These are phyloP conservation scores for Leptographium wingfieldii DNA, from an alignment of 2,329 filamentous ascomycete species.

Conservation along the genomic window DNA sequence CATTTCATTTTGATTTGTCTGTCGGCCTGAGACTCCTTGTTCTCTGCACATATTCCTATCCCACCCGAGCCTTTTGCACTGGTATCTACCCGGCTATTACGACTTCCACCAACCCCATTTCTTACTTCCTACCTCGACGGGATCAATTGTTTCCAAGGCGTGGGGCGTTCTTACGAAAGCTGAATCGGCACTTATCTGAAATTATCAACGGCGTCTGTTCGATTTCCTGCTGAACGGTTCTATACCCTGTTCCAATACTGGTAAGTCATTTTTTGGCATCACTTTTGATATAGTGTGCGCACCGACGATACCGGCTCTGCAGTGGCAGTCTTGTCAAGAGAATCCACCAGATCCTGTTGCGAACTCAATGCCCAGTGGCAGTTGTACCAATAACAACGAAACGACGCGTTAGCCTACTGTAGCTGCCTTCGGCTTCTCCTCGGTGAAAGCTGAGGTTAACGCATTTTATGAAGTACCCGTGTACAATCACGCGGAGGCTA, in stretches of 20 bases:
- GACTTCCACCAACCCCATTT: not conserved
- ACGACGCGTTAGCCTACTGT: not conserved
- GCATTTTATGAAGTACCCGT: not conserved
- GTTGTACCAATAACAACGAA: not conserved
- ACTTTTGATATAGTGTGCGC: not conserved
- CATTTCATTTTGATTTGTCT: not conserved
- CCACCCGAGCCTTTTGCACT: not conserved
- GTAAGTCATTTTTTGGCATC: not conserved
- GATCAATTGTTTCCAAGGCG: constrained; percentile 6
- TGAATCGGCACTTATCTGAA: not conserved
- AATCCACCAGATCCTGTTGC: not conserved
- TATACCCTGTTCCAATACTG: constrained; percentile 5
- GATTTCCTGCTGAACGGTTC: constrained; percentile 1
- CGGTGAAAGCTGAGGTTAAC: not conserved
- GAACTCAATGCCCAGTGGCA: no score
- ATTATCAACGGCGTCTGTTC: constrained; percentile 2
- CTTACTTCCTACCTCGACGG: constrained; percentile 1
- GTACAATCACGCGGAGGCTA: not conserved
- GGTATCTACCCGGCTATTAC: not conserved
- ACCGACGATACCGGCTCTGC: no score
- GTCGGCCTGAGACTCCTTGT: not conserved
- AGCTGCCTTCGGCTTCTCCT: not conserved
- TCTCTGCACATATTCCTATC: constrained; percentile 1
- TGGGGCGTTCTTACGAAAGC: constrained; percentile 5
- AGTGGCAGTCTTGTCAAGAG: no score